Base-by-base conservation (phyloP, 2,329 filamentous ascomycete genomes). In the Tolypocladium endophyticum region DNA sequence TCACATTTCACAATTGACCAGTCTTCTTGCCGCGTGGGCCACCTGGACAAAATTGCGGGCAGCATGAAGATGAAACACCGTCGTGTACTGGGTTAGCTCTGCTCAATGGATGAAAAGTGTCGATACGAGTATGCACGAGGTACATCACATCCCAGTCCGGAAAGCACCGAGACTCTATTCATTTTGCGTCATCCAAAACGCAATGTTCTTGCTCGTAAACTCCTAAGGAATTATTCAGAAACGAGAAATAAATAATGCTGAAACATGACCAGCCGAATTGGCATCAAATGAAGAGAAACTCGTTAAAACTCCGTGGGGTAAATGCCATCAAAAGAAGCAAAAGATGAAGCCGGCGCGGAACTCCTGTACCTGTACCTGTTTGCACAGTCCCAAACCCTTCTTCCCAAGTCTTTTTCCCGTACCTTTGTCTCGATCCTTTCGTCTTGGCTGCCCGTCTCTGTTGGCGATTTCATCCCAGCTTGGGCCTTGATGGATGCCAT, bases 351-450 rank as follows among this genome's bases (percentile, higher is more conserved):
- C 43, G 33, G 56, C 61, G 23, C 43, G 47, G 23, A 59, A 59
- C 59, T 58, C 58, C 56, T 53, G 36, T 58, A 23, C 38, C 60
- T 61, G 60, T 63, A 23, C 38, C 60, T 61, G 60, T 63, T 63
- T 61, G 59, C 60, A 61, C 60, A 61, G 59, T 58, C 41, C 45
- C 55, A 39, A 58, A 30, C 39, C 53, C 25, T 30, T 38, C 59
- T 55, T 57, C 52, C 43, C 53, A 25, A 55, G 43, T 35, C n/a
- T 25, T n/a, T 57, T 41, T 11, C 16, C 38, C 35, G 35, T 38
- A 52, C 14, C 14, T 33, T 7, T 35, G 20, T n/a, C 30, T 14
- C 25, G 16, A 43, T 38, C 54, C 43, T 14, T 56, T 16, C 53
- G 5, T 20, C 35, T 39, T 25, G 36, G 23, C 41, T 30, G 55